These are phyloP conservation scores for Aspergillus ibericus DNA, from an alignment of 2,329 filamentous ascomycete species.

Conservation along the genomic window DNA sequence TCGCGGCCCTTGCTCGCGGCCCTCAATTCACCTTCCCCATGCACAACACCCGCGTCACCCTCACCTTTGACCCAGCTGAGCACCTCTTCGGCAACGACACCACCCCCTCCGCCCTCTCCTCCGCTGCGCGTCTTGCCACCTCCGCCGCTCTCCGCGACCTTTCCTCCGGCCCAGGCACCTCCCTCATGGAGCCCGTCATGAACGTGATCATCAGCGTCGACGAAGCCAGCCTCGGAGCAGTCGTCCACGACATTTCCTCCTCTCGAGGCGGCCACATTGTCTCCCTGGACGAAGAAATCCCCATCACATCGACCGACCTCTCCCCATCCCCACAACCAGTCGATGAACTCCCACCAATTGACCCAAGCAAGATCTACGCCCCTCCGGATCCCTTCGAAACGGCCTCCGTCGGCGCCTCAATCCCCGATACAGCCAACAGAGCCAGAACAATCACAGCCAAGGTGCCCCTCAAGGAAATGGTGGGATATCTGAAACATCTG, in stretches of 20 bases:
- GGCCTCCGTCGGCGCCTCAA: slow-evolving; percentile 23
- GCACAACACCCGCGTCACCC: slow-evolving; percentile 69
- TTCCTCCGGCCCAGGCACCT: slow-evolving; percentile 49
- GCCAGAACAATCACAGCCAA: slow-evolving; percentile 73
- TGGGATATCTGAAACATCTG: slow-evolving; percentile 87
- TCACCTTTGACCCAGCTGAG: slow-evolving; percentile 65
- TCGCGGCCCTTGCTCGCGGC: slow-evolving; percentile 80
- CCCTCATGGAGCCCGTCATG: slow-evolving; percentile 92
- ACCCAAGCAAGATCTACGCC: slow-evolving; percentile 75
- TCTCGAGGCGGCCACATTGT: slow-evolving; percentile 72
- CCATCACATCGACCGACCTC: slow-evolving; percentile 30
- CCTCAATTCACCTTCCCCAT: slow-evolving; percentile 78
- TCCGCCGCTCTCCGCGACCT: slow-evolving; percentile 66
- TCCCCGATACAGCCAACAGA: slow-evolving; percentile 38
- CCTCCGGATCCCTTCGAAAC: slow-evolving; percentile 76
- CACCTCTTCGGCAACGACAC: slow-evolving; percentile 68
- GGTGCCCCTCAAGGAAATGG: slow-evolving; percentile 94
- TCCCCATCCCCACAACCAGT: slow-evolving; percentile 14
- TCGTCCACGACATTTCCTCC: slow-evolving; percentile 78
- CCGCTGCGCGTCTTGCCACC: slow-evolving; percentile 67
- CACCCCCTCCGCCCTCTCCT: slow-evolving; percentile 67
- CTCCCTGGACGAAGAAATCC: slow-evolving; percentile 61
- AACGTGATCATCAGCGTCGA: slow-evolving; percentile 81
- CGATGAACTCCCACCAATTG: slow-evolving; percentile 54
- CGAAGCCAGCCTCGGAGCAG: slow-evolving; percentile 74